Conservation (phyloP, 768 basidiomycete genomes). For the Amanita pseudoporphyria region DNA sequence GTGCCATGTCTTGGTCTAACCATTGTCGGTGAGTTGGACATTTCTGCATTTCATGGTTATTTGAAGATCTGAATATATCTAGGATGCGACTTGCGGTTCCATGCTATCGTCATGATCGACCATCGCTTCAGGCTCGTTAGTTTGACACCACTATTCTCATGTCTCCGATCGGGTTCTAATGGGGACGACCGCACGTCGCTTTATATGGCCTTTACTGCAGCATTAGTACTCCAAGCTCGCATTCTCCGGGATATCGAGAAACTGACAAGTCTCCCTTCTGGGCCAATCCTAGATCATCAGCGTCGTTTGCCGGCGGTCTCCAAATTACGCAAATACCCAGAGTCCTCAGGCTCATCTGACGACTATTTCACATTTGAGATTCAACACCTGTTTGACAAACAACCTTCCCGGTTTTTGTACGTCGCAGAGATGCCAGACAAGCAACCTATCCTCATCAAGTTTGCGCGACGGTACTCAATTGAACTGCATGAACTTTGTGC, state of each 20-base stretch:
- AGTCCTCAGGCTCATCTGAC: constrained; percentile 1
- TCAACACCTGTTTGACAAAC: background rate
- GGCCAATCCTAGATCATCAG: background rate
- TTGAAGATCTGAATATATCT: constrained; percentile 1
- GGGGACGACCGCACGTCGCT: constrained; percentile 10
- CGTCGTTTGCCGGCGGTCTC: background rate
- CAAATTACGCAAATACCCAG: too few species aligned
- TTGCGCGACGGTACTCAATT: constrained; percentile 10
- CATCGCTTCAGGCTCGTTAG: constrained; percentile 13
- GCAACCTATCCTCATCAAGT: constrained; percentile 15
- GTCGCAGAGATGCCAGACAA: constrained; percentile 8
- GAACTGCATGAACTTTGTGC: constrained; percentile 14
- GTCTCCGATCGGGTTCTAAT: constrained; percentile 12
- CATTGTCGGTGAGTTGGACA: constrained; percentile 10
- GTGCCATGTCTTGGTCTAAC: constrained; percentile 12
- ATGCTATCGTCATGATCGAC: constrained; percentile 12
- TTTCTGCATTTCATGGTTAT: background rate
- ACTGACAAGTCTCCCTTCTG: background rate
- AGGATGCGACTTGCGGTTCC: constrained; percentile 12
- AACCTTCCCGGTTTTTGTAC: constrained; percentile 7
- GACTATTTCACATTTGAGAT: constrained; percentile 9
- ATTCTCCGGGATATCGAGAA: constrained; percentile 8
- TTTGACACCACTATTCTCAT: constrained; percentile 15
- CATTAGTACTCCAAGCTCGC: constrained; percentile 10
- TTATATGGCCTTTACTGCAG: constrained; percentile 14